A percentile compares a stretch with the other conserved stretches of the same genome.
These are phyloP conservation scores for Esteya vermicola DNA, from an alignment of 2,329 filamentous ascomycete species.

Conservation along the genomic window DNA sequence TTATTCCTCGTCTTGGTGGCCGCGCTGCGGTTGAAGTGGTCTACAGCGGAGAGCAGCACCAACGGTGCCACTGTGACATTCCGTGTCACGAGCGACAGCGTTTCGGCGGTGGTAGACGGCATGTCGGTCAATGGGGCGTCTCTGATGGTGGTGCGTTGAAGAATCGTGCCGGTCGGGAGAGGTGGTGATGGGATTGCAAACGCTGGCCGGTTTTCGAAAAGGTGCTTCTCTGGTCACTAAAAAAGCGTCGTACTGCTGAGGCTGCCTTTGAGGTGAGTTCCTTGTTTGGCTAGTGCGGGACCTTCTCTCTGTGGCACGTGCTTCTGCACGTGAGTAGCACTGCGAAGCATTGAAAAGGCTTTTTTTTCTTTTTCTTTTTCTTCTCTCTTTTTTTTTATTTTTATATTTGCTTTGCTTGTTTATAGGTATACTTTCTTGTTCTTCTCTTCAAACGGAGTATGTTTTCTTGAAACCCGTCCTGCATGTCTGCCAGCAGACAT, in stretches of 20 bases:
- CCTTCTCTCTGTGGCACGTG: neutral
- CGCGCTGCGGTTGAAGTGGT: constrained; percentile 90
- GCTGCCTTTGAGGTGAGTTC: constrained; percentile 12
- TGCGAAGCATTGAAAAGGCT: no score
- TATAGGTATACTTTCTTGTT: no score
- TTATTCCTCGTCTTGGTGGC: constrained; percentile 72
- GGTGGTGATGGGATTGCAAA: neutral
- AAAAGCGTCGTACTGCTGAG: constrained; percentile 11
- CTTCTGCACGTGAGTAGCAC: neutral
- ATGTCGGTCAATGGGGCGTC: constrained; percentile 39
- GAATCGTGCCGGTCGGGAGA: neutral
- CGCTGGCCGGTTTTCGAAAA: neutral
- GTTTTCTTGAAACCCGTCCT: no score
- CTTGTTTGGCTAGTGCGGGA: constrained; percentile 6
- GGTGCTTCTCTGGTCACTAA: neutral
- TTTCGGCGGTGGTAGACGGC: constrained; percentile 95
- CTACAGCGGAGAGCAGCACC: constrained; percentile 92
- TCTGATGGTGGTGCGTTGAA: neutral
- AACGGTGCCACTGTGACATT: constrained; percentile 95
- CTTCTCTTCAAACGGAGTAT: no score
- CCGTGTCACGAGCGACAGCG: constrained; percentile 82
- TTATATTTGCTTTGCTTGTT: no score
- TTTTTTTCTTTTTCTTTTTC: no score
- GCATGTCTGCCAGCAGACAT: no score
- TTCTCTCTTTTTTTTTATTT: no score